These are phyloP conservation scores for Populus hybrid DNA, from an alignment of 441 rosid genomes.

Conservation along the genomic window DNA sequence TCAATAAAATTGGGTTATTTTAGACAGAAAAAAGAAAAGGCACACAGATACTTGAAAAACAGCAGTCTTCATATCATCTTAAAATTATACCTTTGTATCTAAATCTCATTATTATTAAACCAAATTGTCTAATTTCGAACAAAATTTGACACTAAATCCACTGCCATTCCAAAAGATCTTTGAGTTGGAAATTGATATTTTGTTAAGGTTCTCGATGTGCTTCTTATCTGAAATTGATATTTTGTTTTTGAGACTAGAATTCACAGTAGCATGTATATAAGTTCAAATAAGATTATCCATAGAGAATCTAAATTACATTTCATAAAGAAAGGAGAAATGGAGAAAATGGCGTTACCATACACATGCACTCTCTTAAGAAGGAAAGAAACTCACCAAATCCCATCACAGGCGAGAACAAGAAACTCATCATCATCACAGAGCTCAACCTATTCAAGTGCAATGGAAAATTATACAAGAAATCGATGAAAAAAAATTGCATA, in stretches of 20 bases:
- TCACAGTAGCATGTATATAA: neutral
- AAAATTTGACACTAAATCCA: neutral
- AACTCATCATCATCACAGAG: conserved; percentile 88
- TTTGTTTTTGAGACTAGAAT: neutral
- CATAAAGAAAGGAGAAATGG: neutral
- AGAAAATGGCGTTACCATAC: neutral
- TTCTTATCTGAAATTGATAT: neutral
- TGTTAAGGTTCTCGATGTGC: neutral
- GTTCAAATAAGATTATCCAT: neutral
- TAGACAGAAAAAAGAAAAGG: neutral
- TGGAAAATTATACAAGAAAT: neutral
- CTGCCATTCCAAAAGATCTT: neutral
- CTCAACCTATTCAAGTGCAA: conserved; percentile 48
- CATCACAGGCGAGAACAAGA: conserved; percentile 86
- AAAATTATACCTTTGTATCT: too few relatives aligned
- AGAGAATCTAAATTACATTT: neutral
- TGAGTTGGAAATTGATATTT: neutral
- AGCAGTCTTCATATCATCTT: neutral
- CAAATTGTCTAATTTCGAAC: neutral
- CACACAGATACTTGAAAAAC: neutral
- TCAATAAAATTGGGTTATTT: too few relatives aligned
- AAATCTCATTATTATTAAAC: neutral
- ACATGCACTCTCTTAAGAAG: neutral
- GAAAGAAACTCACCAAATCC: conserved; percentile 47
- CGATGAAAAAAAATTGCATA: neutral